These are phyloP conservation scores for Lasiosphaeriaceae sp. DNA, from an alignment of 495 filamentous ascomycete genomes.

Conservation along the genomic window DNA sequence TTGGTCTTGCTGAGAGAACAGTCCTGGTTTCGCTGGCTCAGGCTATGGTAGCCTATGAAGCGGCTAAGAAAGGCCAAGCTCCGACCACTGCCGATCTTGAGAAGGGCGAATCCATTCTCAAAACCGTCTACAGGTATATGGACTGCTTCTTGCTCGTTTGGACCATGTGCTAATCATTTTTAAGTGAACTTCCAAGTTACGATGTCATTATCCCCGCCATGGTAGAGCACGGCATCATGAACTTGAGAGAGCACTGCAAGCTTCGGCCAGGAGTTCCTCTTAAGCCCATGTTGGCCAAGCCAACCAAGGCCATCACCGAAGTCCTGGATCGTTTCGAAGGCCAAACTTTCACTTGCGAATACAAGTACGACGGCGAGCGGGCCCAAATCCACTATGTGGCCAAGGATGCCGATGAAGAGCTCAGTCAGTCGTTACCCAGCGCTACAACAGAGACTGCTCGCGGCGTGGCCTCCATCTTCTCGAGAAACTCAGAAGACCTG, in stretches of 20 bases:
- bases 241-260: constrained; percentile 80
- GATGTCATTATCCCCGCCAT: constrained; percentile 91
- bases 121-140: constrained; percentile 79
- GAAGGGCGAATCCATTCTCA: constrained; percentile 79
- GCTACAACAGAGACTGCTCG: constrained; percentile 49
- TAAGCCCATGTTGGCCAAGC: constrained; percentile 98
- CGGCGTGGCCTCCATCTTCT: constrained; percentile 87
- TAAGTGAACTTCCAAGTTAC: constrained; percentile 85
- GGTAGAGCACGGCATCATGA: constrained; percentile 78
- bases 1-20: constrained; percentile 89
- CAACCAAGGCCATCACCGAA: constrained; percentile 98
- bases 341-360: constrained; percentile 95
- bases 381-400: constrained; percentile 97
- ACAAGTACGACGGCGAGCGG: constrained; percentile 96
- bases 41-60: constrained; percentile 80
- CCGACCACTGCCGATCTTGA: constrained; percentile 71
- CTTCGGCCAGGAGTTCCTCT: constrained; percentile 90
- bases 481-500: constrained; percentile 91
- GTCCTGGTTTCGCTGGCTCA: constrained; percentile 85
- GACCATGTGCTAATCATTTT: constrained; percentile 10
- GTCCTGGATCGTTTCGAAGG: constrained; percentile 95
- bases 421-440: constrained; percentile 46
- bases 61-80: constrained; percentile 57
- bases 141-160: neutral
- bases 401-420: constrained; percentile 65